Conservation (phyloP, 441 rosid genomes). For the Theobroma grandiflorum region DNA sequence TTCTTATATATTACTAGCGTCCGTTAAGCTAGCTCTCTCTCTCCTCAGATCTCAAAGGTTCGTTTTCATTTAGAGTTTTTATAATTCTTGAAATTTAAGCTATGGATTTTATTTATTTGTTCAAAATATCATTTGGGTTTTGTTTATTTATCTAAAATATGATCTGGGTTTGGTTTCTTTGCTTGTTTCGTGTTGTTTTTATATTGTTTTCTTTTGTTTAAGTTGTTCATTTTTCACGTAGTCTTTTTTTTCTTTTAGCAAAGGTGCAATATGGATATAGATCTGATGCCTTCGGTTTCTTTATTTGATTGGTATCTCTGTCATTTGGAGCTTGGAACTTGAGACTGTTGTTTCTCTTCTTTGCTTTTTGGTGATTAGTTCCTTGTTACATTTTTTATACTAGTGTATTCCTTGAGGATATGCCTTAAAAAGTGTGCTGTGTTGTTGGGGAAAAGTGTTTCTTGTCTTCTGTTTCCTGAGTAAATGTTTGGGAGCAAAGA, state of each 20-base stretch:
- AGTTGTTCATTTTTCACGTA: neutral
- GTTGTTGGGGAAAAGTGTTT: neutral
- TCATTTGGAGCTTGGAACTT: conserved; percentile 4
- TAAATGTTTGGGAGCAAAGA: neutral
- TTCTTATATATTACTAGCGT: neutral
- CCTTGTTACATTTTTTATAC: too few relatives aligned
- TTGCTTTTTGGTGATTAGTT: neutral
- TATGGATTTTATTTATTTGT: conserved; percentile 14
- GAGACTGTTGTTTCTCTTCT: neutral
- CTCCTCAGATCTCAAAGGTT: conserved; percentile 24
- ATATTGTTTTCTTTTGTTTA: neutral
- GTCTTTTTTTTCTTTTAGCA: neutral
- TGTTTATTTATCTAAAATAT: neutral
- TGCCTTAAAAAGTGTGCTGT: neutral
- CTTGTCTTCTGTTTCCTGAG: neutral
- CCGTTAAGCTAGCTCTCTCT: neutral
- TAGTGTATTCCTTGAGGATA: neutral
- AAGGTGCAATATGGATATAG: neutral
- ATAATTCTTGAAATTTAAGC: neutral
- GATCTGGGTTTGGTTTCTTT: neutral
- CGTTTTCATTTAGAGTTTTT: neutral
- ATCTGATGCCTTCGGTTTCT: conserved; percentile 6
- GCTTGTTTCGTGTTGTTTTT: neutral
- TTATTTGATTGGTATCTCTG: neutral
- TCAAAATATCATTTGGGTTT: neutral